These are phyloP conservation scores for Aspergillus asperescens DNA, from an alignment of 495 filamentous ascomycete species.

Conservation along the genomic window DNA sequence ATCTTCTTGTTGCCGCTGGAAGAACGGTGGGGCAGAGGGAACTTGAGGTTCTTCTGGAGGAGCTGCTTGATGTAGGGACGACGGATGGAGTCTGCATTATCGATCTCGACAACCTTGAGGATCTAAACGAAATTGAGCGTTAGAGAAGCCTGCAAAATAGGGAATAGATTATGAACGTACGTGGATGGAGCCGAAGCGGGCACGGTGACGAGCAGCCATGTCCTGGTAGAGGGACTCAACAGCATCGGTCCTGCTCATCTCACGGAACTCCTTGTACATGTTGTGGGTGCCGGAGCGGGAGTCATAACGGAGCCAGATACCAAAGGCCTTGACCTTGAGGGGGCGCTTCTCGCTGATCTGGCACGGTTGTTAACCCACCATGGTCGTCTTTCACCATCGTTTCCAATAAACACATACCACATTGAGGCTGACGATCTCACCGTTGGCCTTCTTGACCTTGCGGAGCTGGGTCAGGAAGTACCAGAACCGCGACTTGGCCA, in stretches of 20 bases:
- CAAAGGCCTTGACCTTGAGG: slow-evolving; percentile 99
- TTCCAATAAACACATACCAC: slow-evolving; percentile 57
- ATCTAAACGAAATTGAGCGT: slow-evolving; percentile 55
- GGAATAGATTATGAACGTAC: slow-evolving; percentile 54
- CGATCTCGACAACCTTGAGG: slow-evolving; percentile 94
- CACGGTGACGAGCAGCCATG: slow-evolving; percentile 97
- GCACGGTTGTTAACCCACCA: slow-evolving; percentile 16
- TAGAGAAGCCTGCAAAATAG: neutral
- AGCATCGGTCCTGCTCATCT: slow-evolving; percentile 90
- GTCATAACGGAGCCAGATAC: slow-evolving; percentile 99
- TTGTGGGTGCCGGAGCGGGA: slow-evolving; percentile 99
- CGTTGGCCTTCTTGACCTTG: slow-evolving; percentile 99
- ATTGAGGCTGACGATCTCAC: slow-evolving; percentile 96
- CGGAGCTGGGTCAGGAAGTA: slow-evolving; percentile 98
- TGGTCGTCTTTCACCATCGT: neutral
- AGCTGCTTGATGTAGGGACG: slow-evolving; percentile 99
- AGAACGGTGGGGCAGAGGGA: slow-evolving; percentile 96
- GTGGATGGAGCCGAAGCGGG: slow-evolving; percentile 95
- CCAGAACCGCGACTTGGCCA: slow-evolving; percentile 99
- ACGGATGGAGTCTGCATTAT: slow-evolving; percentile 87
- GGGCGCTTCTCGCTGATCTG: slow-evolving; percentile 98
- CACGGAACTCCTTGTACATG: slow-evolving; percentile 99
- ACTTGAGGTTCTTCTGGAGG: slow-evolving; percentile 86
- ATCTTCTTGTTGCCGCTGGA: slow-evolving; percentile 72
- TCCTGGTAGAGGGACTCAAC: slow-evolving; percentile 98